Conservation (phyloP, 2,329 filamentous ascomycete species). For the Fusarium nisikadoi region DNA sequence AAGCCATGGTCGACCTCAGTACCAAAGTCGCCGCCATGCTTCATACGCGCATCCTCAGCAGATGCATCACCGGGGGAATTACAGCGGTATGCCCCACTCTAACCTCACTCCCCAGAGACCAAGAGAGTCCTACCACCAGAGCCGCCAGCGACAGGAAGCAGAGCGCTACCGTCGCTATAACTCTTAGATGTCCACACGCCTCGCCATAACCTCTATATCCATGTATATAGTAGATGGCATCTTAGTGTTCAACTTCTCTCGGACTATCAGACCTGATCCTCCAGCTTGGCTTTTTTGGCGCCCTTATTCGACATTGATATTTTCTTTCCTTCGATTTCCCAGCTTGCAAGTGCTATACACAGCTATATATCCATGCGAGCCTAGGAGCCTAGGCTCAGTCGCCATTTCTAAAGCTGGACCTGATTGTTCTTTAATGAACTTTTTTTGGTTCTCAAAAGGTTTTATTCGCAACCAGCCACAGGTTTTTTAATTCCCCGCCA, state of each 20-base stretch:
- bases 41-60: constrained; percentile 5
- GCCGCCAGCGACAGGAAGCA: constrained; percentile 5
- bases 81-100: background rate
- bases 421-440: background rate
- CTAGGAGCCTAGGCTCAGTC: constrained; percentile 14
- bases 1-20: background rate
- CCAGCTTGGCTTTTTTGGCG: background rate
- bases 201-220: background rate
- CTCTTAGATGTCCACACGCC: background rate
- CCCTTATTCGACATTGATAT: background rate
- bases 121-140: constrained; percentile 3
- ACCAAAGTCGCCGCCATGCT: background rate
- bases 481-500: background rate
- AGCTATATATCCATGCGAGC: background rate
- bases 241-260: background rate
- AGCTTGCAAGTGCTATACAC: background rate
- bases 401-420: background rate
- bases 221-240: background rate
- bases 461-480: background rate
- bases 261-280: background rate
- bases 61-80: background rate
- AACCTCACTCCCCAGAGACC: background rate
- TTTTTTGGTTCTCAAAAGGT: background rate
- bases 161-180: constrained; percentile 15
- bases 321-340: background rate